phyloP scores from a whole-genome alignment of 2,329 filamentous ascomycete genomes.

The Mycosphaerella sp. region DNA sequence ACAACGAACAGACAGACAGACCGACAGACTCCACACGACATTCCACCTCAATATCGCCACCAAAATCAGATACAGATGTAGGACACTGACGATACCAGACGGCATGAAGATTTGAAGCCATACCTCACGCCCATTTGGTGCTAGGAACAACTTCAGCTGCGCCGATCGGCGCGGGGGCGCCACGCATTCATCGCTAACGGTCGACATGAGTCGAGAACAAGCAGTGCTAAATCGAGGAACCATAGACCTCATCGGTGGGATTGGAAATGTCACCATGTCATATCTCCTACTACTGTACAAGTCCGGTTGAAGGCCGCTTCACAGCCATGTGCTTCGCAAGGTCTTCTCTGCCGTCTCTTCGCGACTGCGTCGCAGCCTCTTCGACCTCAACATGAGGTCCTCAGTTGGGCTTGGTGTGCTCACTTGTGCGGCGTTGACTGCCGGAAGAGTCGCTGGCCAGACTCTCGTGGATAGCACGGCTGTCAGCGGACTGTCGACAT shows the following conservation, averaged over 20 bases:
- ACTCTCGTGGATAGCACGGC: conserved; percentile 6
- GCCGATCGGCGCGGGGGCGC: conserved; percentile 4
- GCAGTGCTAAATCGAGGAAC: conserved; percentile 4
- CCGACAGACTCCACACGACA: neutral
- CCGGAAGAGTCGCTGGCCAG: neutral
- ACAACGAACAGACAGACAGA: neutral
- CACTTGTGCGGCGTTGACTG: neutral
- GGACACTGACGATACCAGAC: neutral
- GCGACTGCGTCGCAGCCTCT: neutral
- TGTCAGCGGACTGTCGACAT: conserved; percentile 11
- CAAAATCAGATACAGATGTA: neutral
- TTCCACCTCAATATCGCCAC: neutral
- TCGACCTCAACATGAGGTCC: conserved; percentile 8
- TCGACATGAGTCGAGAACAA: conserved; percentile 7
- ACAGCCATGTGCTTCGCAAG: neutral
- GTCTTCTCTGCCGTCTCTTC: neutral
- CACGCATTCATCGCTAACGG: conserved; percentile 7
- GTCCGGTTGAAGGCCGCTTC: neutral
- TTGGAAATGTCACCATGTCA: neutral
- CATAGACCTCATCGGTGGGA: conserved; percentile 1
- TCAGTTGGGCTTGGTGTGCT: neutral
- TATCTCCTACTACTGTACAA: neutral
- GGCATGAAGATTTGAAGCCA: neutral
- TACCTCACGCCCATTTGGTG: neutral
- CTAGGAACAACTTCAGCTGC: neutral